A percentile compares a stretch with the other conserved stretches of the same genome.
These are phyloP conservation scores for Aristolochia fimbriata DNA, from an alignment of 164 flowering plant genomes.

Conservation along the genomic window DNA sequence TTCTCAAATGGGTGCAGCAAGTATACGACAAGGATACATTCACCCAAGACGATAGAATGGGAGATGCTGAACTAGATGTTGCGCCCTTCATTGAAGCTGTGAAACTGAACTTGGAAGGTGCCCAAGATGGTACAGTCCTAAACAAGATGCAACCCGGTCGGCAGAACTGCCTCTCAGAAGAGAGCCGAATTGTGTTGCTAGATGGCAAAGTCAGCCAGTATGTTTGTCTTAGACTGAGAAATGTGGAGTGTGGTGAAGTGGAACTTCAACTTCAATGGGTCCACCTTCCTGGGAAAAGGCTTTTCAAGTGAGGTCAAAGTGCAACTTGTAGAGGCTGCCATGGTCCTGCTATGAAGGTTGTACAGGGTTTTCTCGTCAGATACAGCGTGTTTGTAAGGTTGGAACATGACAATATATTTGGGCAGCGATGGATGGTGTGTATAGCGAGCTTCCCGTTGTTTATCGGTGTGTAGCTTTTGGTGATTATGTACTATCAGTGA, in stretches of 20 bases:
- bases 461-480: no score
- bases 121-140: constrained; percentile 45
- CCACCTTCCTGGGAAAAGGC: constrained; percentile 23
- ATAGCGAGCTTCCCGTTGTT: no score
- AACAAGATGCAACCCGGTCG: constrained; percentile 33
- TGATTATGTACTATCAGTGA: no score
- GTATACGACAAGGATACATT: constrained; percentile 66
- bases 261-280: constrained; percentile 68
- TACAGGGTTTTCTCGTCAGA: no score
- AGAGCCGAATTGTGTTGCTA: constrained; percentile 39
- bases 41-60: constrained; percentile 66
- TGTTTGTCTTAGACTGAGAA: constrained; percentile 40
- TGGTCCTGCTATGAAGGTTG: no score
- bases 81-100: constrained; percentile 36
- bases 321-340: no score
- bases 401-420: no score
- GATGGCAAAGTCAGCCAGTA: constrained; percentile 49
- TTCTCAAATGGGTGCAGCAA: constrained; percentile 27
- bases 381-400: no score
- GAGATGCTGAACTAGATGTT: constrained; percentile 63
- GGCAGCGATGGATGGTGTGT: no score
- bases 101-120: constrained; percentile 27
- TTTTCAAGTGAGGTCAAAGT: not conserved
- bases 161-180: constrained; percentile 60
- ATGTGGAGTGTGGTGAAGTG: constrained; percentile 80